These are phyloP conservation scores for Leccinum incarnatum DNA, from an alignment of 768 basidiomycete species.

Conservation along the genomic window DNA sequence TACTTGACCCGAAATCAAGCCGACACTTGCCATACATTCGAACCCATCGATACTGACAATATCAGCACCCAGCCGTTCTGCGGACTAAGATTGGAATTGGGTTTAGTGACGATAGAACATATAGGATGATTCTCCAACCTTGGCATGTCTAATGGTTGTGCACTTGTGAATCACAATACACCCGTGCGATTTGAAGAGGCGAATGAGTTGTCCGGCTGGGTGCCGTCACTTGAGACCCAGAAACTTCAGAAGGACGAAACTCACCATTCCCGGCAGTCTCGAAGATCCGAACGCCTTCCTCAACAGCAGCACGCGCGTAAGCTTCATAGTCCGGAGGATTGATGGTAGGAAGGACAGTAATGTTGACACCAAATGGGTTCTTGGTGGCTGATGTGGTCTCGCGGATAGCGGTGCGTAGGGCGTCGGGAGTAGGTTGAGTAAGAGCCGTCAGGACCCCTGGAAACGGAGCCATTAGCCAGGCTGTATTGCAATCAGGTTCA, in stretches of 20 bases:
- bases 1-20: neutral
- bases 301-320: constrained; percentile 76
- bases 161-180: constrained; percentile 90
- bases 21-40: constrained; percentile 57
- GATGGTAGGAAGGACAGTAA: constrained; percentile 85
- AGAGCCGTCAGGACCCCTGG: constrained; percentile 81
- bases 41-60: constrained; percentile 87
- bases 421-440: constrained; percentile 83
- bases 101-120: neutral
- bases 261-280: constrained; percentile 92
- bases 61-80: constrained; percentile 80
- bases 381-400: constrained; percentile 68
- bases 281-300: constrained; percentile 84
- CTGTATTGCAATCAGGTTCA: neutral
- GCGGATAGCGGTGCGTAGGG: constrained; percentile 73
- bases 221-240: neutral
- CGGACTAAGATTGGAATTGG: constrained; percentile 37
- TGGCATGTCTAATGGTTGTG: constrained; percentile 81
- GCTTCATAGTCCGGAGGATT: constrained; percentile 89
- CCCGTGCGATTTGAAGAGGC: constrained; percentile 73
- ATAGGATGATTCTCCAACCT: constrained; percentile 42
- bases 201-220: constrained; percentile 72
- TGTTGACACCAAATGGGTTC: constrained; percentile 82
- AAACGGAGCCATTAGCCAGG: neutral
- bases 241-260: constrained; percentile 21